A percentile compares a stretch with the other conserved stretches of the same genome.
Conservation (phyloP, 208 protist species). For the Porcisia deanei region DNA sequence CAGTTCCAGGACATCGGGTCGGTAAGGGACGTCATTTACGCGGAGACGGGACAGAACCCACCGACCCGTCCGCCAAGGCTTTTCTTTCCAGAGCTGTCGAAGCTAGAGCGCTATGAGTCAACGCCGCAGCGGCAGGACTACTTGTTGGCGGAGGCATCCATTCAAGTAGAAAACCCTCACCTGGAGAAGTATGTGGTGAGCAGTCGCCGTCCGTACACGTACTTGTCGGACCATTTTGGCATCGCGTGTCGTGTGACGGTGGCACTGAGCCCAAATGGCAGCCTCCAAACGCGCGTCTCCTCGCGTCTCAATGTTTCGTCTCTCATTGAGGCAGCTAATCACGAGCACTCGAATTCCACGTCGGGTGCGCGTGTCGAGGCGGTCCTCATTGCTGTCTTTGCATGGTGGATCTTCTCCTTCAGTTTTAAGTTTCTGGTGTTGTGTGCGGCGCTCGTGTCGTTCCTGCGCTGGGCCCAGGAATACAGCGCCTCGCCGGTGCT, state of each 20-base stretch:
- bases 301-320: constrained; percentile 43
- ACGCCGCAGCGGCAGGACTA: constrained; percentile 86
- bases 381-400: constrained; percentile 33
- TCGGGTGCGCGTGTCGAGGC: constrained; percentile 47
- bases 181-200: constrained; percentile 87
- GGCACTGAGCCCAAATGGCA: constrained; percentile 6
- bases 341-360: constrained; percentile 77
- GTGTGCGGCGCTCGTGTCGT: constrained; percentile 28
- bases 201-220: constrained; percentile 76
- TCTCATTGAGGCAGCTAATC: constrained; percentile 60
- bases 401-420: constrained; percentile 44
- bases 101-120: constrained; percentile 57
- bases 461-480: constrained; percentile 43
- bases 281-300: constrained; percentile 10
- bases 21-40: constrained; percentile 68
- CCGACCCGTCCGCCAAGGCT: constrained; percentile 76
- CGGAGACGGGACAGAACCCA: constrained; percentile 46
- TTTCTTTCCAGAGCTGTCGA: constrained; percentile 86
- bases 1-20: constrained; percentile 65
- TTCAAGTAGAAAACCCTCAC: constrained; percentile 34
- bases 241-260: constrained; percentile 45
- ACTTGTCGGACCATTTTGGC: constrained; percentile 91
- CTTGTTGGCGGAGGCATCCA: constrained; percentile 62
- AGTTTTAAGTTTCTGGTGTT: constrained; percentile 41
- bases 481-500: constrained; percentile 43